Evolutionary conservation across 2,329 filamentous ascomycete species (phyloP).

Genomic region (Cryphonectria nitschkei): DNA sequence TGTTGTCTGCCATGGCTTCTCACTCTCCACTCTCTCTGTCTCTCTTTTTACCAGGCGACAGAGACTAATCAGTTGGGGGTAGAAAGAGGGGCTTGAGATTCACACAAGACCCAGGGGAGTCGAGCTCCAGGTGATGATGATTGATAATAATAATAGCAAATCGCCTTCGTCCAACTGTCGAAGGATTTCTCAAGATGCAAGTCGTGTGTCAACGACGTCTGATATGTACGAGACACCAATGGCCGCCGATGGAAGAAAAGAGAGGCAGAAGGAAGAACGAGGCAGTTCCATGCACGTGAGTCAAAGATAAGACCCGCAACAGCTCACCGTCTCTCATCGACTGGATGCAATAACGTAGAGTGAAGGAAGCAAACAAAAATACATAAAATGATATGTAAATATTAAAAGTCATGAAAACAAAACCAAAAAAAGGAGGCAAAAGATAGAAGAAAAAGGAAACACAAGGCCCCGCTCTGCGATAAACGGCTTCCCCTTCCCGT

Average conservation of each 20-base stretch:
- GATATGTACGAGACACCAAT: too few species aligned
- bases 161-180: neutral
- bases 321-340: neutral
- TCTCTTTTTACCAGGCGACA: too few species aligned
- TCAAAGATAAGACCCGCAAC: neutral
- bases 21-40: too few species aligned
- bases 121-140: neutral
- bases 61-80: too few species aligned
- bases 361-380: neutral
- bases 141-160: neutral
- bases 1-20: constrained; percentile 7
- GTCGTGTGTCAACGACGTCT: too few species aligned
- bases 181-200: too few species aligned
- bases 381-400: neutral
- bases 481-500: neutral
- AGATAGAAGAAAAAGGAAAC: neutral
- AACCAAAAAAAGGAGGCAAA: neutral
- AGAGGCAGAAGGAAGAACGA: neutral
- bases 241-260: neutral
- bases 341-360: neutral
- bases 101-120: too few species aligned
- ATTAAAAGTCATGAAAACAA: neutral
- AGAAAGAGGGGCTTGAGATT: too few species aligned
- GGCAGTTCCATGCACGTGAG: neutral
- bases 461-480: neutral